Evolutionary conservation across 768 basidiomycete species (phyloP).

Genomic region (Collybiopsis luxurians): DNA sequence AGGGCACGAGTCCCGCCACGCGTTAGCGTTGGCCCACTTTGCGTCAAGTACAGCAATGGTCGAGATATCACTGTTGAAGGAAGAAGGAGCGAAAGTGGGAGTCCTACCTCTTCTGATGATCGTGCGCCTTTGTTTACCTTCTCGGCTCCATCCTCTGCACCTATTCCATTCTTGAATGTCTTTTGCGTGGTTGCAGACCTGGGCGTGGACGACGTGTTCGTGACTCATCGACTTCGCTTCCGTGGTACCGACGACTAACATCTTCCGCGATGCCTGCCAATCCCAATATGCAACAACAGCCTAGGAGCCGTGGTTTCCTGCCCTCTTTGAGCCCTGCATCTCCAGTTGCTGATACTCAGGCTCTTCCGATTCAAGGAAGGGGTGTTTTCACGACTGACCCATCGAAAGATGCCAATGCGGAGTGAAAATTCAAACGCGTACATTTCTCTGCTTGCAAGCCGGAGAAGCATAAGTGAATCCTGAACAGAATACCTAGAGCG

Average conservation of each 20-base stretch:
- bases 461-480: too few relatives aligned
- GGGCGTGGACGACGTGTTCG: too few relatives aligned
- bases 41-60: not conserved
- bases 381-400: not conserved
- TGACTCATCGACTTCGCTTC: not conserved
- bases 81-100: not conserved
- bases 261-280: not conserved
- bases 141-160: not conserved
- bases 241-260: not conserved
- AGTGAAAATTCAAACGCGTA: not conserved
- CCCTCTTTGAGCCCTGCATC: not conserved
- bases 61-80: not conserved
- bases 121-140: not conserved
- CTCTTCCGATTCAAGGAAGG: not conserved
- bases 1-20: too few relatives aligned
- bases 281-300: not conserved
- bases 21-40: too few relatives aligned
- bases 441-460: too few relatives aligned
- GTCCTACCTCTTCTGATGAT: not conserved
- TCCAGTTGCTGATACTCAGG: not conserved
- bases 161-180: not conserved
- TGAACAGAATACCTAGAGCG: too few relatives aligned
- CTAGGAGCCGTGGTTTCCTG: not conserved
- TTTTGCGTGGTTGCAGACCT: too few relatives aligned
- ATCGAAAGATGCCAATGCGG: slow-evolving; percentile 2